Base-by-base conservation (phyloP, 2,329 filamentous ascomycete species). In the Penicillium brevicompactum region DNA sequence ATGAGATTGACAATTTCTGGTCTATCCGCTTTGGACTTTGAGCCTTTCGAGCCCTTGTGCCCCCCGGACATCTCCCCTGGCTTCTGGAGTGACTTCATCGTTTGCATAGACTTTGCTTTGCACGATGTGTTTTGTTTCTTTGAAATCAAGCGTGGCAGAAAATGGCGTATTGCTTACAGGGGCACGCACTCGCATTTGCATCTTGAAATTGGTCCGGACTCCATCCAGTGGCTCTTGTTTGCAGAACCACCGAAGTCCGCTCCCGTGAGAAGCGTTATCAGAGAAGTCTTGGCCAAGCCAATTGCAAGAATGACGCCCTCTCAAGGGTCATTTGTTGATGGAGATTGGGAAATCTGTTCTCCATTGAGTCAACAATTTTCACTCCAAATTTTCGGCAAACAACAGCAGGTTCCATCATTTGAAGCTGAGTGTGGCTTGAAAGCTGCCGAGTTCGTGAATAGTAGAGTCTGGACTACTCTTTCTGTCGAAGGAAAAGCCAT, bases 191-290 rank as follows among this genome's bases (percentile, higher is more conserved):
- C 67, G 9, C 51, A 48, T 50, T 55, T 74, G 46, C 58, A 64
- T 13, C 57, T 74, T 49, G 58, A 68, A 2, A 67, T 74, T 32
- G 56, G 54, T 11, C 16, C 46, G n/a, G 44, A 55, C 11, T 55
- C 52, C 9, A 42, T 76, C 7, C 66, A 74, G 50, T 85, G 84
- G 81, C 68, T 74, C 0, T 56, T 85, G 4, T 83, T 75, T 59
- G 76, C 77, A 11, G 78, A 77, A 34, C 69, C 78, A n/a, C 66
- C 72, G 61, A 4, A 57, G 66, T 13, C 67, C 77, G 30, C 72
- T 76, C 2, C 70, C 72, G 0, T 71, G 74, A 24, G 75, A 24
- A 77, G 73, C 49, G 53, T 65, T 1, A 58, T 78, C 18, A 71
- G 82, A 30, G 73, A 77, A 49, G 67, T 79, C 1, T 67, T 82